phyloP scores from a whole-genome alignment of 176 grass and related monocot genomes.

The Ensete glaucum region DNA sequence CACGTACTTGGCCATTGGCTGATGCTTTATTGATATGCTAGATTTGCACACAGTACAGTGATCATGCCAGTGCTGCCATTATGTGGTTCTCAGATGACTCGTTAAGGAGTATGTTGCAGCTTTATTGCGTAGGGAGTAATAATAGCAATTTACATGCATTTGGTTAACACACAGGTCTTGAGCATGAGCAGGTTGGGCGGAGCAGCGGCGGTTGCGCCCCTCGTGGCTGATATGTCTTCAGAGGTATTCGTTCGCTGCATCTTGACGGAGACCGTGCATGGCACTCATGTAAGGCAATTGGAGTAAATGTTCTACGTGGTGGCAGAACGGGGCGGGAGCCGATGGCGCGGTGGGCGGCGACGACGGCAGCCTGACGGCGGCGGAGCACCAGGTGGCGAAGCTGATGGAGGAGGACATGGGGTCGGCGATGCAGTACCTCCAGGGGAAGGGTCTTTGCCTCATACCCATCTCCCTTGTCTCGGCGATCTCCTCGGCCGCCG shows the following conservation, averaged over 20 bases:
- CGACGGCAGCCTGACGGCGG: neutral
- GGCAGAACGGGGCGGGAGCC: neutral
- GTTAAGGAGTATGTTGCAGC: neutral
- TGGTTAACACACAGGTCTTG: constrained; percentile 47
- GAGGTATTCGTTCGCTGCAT: constrained; percentile 39
- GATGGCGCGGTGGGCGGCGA: neutral
- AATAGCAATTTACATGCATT: neutral
- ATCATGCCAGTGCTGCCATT: no score
- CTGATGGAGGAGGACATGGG: constrained; percentile 6
- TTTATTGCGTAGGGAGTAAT: neutral
- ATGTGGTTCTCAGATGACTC: no score
- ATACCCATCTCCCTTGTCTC: constrained; percentile 9
- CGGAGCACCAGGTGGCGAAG: constrained; percentile 9
- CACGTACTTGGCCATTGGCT: no score
- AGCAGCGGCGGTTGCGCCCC: constrained; percentile 56
- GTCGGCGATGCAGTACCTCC: constrained; percentile 11
- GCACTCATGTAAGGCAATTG: no score
- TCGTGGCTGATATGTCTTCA: constrained; percentile 50
- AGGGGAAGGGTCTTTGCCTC: constrained; percentile 5
- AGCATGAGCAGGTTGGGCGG: constrained; percentile 90
- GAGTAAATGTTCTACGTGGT: neutral
- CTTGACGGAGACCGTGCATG: no score
- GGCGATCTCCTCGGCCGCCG: constrained; percentile 2
- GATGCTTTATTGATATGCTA: no score
- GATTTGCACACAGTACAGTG: no score